A percentile compares a stretch with the other conserved stretches of the same genome.
These are phyloP conservation scores for Colletotrichum navitas DNA, from an alignment of 2,329 filamentous ascomycete genomes.

Conservation along the genomic window DNA sequence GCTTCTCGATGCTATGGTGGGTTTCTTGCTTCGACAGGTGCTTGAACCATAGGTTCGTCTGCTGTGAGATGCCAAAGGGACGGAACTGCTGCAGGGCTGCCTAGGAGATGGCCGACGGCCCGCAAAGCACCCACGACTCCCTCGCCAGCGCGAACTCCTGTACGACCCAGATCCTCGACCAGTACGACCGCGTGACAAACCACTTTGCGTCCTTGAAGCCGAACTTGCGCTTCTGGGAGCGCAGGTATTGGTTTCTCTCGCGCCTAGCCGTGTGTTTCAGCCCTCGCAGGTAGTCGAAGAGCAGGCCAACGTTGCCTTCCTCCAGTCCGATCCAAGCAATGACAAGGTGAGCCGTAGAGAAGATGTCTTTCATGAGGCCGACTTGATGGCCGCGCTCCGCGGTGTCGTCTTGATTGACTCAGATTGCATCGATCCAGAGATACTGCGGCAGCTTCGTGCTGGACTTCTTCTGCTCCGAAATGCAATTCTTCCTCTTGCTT, in stretches of 20 bases:
- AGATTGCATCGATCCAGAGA: constrained; percentile 57
- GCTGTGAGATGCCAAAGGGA: constrained; percentile 20
- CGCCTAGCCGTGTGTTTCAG: constrained; percentile 47
- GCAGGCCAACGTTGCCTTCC: neutral
- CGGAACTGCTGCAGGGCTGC: neutral
- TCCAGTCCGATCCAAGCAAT: constrained; percentile 52
- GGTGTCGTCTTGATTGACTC: constrained; percentile 55
- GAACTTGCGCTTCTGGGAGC: constrained; percentile 40
- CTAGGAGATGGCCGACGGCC: constrained; percentile 18
- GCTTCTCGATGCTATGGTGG: constrained; percentile 2
- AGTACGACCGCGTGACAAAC: constrained; percentile 14
- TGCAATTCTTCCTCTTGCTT: neutral
- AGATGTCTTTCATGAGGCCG: constrained; percentile 54
- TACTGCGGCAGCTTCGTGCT: neutral
- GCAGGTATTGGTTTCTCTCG: neutral
- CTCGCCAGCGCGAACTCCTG: constrained; percentile 23
- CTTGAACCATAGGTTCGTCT: constrained; percentile 24
- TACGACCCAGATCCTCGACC: constrained; percentile 27
- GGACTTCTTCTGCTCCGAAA: constrained; percentile 11
- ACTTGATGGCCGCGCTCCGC: constrained; percentile 54
- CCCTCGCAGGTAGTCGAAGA: constrained; percentile 21
- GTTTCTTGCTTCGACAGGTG: constrained; percentile 21
- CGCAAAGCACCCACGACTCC: constrained; percentile 21
- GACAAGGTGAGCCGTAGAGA: constrained; percentile 50
- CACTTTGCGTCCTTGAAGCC: constrained; percentile 21